These are phyloP conservation scores for Naumovozyma castellii DNA, from an alignment of 805 yeast species.

Conservation along the genomic window DNA sequence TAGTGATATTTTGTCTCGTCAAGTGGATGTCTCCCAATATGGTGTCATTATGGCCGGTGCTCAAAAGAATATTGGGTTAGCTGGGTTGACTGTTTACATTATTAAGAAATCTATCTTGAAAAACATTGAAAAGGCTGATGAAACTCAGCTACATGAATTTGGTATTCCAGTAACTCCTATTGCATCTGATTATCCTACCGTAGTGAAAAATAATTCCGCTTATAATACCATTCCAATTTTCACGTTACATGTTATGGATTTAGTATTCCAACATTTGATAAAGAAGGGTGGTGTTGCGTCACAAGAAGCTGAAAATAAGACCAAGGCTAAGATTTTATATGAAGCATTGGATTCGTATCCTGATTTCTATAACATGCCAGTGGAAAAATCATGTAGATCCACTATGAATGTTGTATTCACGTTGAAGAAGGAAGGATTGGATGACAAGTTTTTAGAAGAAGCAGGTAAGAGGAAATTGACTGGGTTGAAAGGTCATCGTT, in stretches of 20 bases:
- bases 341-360: constrained; percentile 55
- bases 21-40: constrained; percentile 71
- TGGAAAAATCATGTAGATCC: constrained; percentile 56
- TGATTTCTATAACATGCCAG: constrained; percentile 57
- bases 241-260: constrained; percentile 74
- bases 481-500: constrained; percentile 91
- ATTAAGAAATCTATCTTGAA: constrained; percentile 72
- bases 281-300: constrained; percentile 60
- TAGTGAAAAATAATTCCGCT: constrained; percentile 80
- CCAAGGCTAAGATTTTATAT: constrained; percentile 60
- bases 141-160: constrained; percentile 46
- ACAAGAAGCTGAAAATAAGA: constrained; percentile 48
- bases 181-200: constrained; percentile 79
- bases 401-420: constrained; percentile 93
- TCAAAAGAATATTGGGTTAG: constrained; percentile 94
- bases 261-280: constrained; percentile 59
- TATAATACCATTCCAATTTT: constrained; percentile 95
- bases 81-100: constrained; percentile 88
- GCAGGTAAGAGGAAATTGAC: constrained; percentile 53
- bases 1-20: constrained; percentile 77
- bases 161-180: constrained; percentile 79
- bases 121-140: constrained; percentile 41
- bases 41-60: constrained; percentile 97
- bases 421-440: constrained; percentile 51
- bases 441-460: constrained; percentile 56